phyloP scores from a whole-genome alignment of 2,329 filamentous ascomycete species.

The Aspergillus sp. region DNA sequence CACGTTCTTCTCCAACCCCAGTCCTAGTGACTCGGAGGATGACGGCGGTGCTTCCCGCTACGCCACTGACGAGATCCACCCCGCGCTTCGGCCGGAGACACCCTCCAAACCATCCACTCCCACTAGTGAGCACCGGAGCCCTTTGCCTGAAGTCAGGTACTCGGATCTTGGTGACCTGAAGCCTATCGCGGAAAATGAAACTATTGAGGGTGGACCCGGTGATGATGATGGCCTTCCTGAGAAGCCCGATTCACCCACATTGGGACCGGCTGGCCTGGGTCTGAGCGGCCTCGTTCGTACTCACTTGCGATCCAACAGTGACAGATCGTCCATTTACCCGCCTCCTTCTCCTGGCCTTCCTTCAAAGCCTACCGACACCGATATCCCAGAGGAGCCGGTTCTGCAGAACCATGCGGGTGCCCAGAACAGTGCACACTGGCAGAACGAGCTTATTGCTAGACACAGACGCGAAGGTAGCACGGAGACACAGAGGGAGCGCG shows the following conservation, averaged over 20 bases:
- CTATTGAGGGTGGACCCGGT: constrained; percentile 14
- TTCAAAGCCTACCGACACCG: constrained; percentile 33
- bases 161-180: constrained; percentile 44
- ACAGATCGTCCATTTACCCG: constrained; percentile 76
- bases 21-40: constrained; percentile 44
- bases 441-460: constrained; percentile 49
- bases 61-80: constrained; percentile 38
- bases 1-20: constrained; percentile 41
- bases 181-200: constrained; percentile 41
- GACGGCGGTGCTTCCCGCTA: constrained; percentile 33
- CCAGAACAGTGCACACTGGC: constrained; percentile 43
- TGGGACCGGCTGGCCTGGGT: constrained; percentile 65
- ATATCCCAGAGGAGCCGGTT: background rate
- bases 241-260: constrained; percentile 71
- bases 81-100: constrained; percentile 39
- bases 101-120: constrained; percentile 34
- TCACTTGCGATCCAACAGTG: constrained; percentile 80
- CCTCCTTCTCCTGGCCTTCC: constrained; percentile 45
- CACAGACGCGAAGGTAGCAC: constrained; percentile 50
- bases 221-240: constrained; percentile 23
- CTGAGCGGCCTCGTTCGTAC: constrained; percentile 80
- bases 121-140: constrained; percentile 32
- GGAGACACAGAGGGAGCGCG: constrained; percentile 52
- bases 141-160: constrained; percentile 39
- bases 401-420: constrained; percentile 2